Conservation (phyloP, 2,329 filamentous ascomycete genomes). For the Periglandula ipomoeae region DNA sequence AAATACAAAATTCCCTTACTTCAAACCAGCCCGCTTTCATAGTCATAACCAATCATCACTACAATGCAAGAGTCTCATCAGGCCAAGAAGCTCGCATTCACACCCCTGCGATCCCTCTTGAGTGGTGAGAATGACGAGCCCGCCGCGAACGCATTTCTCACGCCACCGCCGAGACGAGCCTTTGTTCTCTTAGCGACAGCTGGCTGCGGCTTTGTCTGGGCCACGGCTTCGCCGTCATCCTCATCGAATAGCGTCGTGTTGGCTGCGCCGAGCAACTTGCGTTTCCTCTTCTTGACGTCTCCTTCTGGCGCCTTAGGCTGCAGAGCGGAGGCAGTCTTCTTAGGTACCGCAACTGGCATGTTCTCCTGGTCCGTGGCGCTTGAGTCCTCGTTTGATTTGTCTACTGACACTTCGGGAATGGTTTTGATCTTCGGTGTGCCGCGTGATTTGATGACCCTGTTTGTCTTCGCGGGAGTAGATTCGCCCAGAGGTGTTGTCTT, state of each 20-base stretch:
- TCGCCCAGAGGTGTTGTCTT: slow-evolving; percentile 37
- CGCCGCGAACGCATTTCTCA: slow-evolving; percentile 39
- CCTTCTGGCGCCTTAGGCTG: slow-evolving; percentile 16
- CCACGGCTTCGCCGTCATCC: slow-evolving; percentile 41
- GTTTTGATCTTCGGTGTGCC: slow-evolving; percentile 6
- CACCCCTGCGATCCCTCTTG: slow-evolving; percentile 58
- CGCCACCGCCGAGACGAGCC: slow-evolving; percentile 14
- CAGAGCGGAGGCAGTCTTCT: slow-evolving; percentile 10
- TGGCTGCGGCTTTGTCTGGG: neutral
- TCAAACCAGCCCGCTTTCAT: slow-evolving; percentile 2
- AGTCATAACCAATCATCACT: neutral
- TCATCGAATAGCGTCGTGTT: slow-evolving; percentile 64
- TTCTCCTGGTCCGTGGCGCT: slow-evolving; percentile 23
- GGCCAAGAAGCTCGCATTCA: slow-evolving; percentile 51
- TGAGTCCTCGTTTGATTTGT: slow-evolving; percentile 32
- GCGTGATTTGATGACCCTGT: slow-evolving; percentile 17
- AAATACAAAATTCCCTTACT: neutral
- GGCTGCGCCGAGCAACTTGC: slow-evolving; percentile 56
- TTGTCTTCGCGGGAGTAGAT: slow-evolving; percentile 35
- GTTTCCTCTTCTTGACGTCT: slow-evolving; percentile 57
- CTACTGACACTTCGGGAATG: slow-evolving; percentile 16
- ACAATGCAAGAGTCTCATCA: slow-evolving; percentile 16
- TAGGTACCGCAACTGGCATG: neutral
- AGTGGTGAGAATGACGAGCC: slow-evolving; percentile 57
- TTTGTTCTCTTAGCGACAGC: slow-evolving; percentile 6